Conservation (phyloP, 139 green algal genomes). For the Axilococcus clingmanii region DNA sequence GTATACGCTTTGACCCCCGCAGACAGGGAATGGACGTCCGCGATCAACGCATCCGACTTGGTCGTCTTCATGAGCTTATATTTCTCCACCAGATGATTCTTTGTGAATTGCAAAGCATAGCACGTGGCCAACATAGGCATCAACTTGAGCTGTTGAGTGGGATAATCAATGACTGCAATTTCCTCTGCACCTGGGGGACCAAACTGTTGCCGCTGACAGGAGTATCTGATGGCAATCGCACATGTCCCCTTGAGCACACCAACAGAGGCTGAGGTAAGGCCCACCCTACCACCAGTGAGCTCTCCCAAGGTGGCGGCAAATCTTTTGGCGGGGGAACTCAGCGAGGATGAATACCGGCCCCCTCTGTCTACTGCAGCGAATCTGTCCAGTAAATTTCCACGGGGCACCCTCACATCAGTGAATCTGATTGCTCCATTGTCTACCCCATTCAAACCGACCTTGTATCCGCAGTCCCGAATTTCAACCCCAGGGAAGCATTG, state of each 20-base stretch:
- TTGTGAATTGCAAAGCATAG: constrained; percentile 65
- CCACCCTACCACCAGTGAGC: constrained; percentile 74
- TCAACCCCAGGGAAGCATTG: constrained; percentile 63
- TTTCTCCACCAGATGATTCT: constrained; percentile 37
- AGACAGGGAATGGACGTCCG: constrained; percentile 55
- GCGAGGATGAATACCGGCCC: constrained; percentile 56
- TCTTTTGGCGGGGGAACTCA: constrained; percentile 39
- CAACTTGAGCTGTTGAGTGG: constrained; percentile 59
- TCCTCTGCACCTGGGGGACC: constrained; percentile 57
- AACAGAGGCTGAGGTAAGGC: constrained; percentile 49
- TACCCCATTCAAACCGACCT: constrained; percentile 36
- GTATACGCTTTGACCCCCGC: constrained; percentile 53
- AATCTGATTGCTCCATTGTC: constrained; percentile 88
- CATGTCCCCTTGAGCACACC: constrained; percentile 59
- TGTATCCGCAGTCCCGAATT: constrained; percentile 89
- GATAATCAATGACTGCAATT: constrained; percentile 74
- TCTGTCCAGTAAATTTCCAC: constrained; percentile 64
- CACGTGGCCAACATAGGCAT: constrained; percentile 67
- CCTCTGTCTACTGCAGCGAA: constrained; percentile 70
- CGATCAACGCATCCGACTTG: constrained; percentile 48
- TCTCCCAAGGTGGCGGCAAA: constrained; percentile 78
- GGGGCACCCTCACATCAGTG: constrained; percentile 58
- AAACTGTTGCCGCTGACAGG: constrained; percentile 68
- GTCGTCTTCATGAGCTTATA: constrained; percentile 70
- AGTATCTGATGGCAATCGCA: constrained; percentile 69